Evolutionary conservation across 768 basidiomycete species (phyloP).

Genomic region (Daedaleopsis sinensis): DNA sequence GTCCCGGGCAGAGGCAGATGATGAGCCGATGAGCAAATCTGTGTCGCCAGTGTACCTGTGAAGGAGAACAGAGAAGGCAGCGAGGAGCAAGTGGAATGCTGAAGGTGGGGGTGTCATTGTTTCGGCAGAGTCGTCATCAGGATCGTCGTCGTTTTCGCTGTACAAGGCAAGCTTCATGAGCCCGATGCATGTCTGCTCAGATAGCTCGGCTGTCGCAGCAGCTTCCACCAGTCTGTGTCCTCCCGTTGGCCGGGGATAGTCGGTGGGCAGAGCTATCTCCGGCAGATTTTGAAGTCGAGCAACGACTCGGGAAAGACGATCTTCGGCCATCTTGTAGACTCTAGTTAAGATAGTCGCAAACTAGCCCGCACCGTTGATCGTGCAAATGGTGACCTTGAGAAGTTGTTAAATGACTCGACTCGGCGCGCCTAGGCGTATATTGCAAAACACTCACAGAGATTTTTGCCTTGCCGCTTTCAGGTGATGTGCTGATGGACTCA

Average conservation of each 20-base stretch:
- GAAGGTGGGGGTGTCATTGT: constrained; percentile 66
- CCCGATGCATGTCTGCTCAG: constrained; percentile 73
- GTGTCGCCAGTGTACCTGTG: constrained; percentile 97
- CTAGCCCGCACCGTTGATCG: too few relatives aligned
- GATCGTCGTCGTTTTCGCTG: constrained; percentile 61
- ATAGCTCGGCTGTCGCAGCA: constrained; percentile 69
- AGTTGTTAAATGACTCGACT: too few relatives aligned
- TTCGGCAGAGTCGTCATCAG: constrained; percentile 35
- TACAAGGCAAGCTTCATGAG: constrained; percentile 83
- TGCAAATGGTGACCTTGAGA: too few relatives aligned
- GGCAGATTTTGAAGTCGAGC: constrained; percentile 79
- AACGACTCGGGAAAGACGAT: constrained; percentile 53
- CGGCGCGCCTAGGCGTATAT: too few relatives aligned
- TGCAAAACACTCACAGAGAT: too few relatives aligned
- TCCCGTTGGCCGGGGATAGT: constrained; percentile 85
- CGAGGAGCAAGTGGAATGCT: constrained; percentile 87
- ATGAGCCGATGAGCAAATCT: constrained; percentile 89
- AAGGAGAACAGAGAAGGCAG: constrained; percentile 89
- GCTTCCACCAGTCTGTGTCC: constrained; percentile 84
- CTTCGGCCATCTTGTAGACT: constrained; percentile 22
- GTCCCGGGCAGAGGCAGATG: constrained; percentile 71
- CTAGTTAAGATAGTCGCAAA: too few relatives aligned
- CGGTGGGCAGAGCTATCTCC: constrained; percentile 90
- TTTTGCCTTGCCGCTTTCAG: too few relatives aligned
- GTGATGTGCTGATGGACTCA: too few relatives aligned